phyloP scores from a whole-genome alignment of 192 early-diverging fungal genomes.

The Linnemannia hyalina region DNA sequence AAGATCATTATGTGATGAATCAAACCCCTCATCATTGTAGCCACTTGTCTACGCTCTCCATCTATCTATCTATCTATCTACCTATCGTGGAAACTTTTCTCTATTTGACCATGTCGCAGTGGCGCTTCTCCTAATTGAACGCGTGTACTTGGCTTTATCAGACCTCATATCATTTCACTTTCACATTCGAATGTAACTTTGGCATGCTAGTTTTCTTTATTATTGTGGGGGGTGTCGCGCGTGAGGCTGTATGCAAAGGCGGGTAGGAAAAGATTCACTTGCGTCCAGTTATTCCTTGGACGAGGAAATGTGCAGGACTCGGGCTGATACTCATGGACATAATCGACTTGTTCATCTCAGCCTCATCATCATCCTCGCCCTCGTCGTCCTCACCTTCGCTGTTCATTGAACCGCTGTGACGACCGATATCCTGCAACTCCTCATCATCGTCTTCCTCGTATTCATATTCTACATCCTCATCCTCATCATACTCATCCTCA shows the following conservation, averaged over 20 bases:
- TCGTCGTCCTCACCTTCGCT: constrained; percentile 43
- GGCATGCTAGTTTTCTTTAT: too few relatives aligned
- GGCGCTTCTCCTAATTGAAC: too few relatives aligned
- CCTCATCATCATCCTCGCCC: constrained; percentile 56
- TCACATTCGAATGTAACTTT: not conserved
- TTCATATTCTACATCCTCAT: constrained; percentile 52
- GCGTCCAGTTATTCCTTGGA: constrained; percentile 34
- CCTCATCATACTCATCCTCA: constrained; percentile 49
- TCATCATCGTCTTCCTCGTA: constrained; percentile 53
- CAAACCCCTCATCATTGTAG: too few relatives aligned
- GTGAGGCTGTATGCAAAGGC: too few relatives aligned
- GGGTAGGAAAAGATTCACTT: not conserved
- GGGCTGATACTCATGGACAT: constrained; percentile 71
- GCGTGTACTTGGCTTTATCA: too few relatives aligned
- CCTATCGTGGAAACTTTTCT: too few relatives aligned
- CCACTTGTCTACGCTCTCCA: too few relatives aligned
- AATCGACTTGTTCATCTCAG: constrained; percentile 58
- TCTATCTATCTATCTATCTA: too few relatives aligned
- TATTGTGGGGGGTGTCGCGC: too few relatives aligned
- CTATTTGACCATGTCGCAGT: too few relatives aligned
- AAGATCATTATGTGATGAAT: too few relatives aligned
- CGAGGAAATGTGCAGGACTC: constrained; percentile 59
- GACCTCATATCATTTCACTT: too few relatives aligned
- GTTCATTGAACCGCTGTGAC: constrained; percentile 11
- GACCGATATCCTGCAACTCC: constrained; percentile 28